Conservation (phyloP, 1,139 yeast species). For the Yamadazyma dendronema region DNA sequence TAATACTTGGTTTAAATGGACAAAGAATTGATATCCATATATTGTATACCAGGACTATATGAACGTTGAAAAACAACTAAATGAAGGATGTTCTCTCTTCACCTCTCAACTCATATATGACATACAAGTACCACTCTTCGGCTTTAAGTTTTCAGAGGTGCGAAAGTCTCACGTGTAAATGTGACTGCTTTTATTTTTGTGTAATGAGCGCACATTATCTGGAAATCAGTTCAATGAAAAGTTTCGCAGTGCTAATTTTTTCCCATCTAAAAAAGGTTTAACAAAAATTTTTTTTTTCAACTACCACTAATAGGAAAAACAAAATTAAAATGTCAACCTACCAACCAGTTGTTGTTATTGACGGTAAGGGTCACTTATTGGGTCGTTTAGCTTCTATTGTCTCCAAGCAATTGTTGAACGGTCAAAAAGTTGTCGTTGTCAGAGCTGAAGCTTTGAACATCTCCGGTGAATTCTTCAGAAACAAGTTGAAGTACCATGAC, state of each 20-base stretch:
- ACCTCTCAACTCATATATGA: too few species aligned
- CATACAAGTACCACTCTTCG: too few species aligned
- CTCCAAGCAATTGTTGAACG: slow-evolving; percentile 97
- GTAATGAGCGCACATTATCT: slow-evolving; percentile 2
- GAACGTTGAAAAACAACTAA: too few species aligned
- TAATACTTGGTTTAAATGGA: too few species aligned
- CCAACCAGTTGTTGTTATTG: slow-evolving; percentile 96
- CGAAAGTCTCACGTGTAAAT: slow-evolving; percentile 6
- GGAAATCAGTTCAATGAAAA: background rate
- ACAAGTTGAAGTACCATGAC: slow-evolving; percentile 99
- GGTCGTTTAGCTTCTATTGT: slow-evolving; percentile 99
- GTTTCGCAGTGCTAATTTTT: slow-evolving; percentile 3
- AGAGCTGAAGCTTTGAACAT: slow-evolving; percentile 98
- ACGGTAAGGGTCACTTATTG: slow-evolving; percentile 99
- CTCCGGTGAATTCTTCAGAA: slow-evolving; percentile 99
- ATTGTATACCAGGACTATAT: too few species aligned
- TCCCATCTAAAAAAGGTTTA: slow-evolving; percentile 5
- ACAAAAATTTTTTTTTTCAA: slow-evolving; percentile 10
- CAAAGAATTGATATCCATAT: too few species aligned
- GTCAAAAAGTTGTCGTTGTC: slow-evolving; percentile 97
- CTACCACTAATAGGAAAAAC: slow-evolving; percentile 9
- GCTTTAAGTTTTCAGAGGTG: too few species aligned
- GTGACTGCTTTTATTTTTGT: slow-evolving; percentile 11
- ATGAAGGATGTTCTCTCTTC: too few species aligned
- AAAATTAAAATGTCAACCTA: slow-evolving; percentile 70